These are phyloP conservation scores for Tephrocybe rancida DNA, from an alignment of 768 basidiomycete genomes.

Conservation along the genomic window DNA sequence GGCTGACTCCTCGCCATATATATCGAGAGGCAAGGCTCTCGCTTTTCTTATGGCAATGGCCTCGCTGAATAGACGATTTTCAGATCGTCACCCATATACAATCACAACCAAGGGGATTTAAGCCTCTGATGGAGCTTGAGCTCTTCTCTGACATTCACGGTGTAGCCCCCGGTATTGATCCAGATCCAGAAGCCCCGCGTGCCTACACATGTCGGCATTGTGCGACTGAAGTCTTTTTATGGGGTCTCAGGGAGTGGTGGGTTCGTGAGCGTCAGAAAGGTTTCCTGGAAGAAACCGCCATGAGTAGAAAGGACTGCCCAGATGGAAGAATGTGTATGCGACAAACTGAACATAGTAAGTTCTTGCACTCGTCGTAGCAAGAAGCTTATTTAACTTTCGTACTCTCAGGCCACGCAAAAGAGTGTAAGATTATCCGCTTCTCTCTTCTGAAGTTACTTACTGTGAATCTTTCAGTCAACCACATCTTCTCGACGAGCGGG, in stretches of 20 bases:
- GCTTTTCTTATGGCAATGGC: background rate
- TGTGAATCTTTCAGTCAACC: constrained; percentile 35
- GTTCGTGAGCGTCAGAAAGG: constrained; percentile 75
- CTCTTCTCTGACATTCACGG: constrained; percentile 71
- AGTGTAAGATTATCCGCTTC: constrained; percentile 54
- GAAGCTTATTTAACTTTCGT: constrained; percentile 10
- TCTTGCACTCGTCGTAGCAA: background rate
- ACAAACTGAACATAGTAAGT: constrained; percentile 70
- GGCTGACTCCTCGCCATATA: constrained; percentile 68
- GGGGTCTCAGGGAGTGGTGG: constrained; percentile 85
- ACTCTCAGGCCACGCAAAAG: constrained; percentile 65
- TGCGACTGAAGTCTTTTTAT: constrained; percentile 73
- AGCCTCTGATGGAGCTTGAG: constrained; percentile 67
- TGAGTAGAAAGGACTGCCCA: constrained; percentile 67
- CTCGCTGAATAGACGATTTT: background rate
- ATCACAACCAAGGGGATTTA: constrained; percentile 63
- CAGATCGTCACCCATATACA: constrained; percentile 68
- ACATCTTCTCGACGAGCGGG: constrained; percentile 32
- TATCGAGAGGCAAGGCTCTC: constrained; percentile 69
- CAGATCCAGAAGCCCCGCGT: constrained; percentile 60
- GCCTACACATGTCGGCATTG: constrained; percentile 69
- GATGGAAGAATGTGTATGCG: constrained; percentile 59
- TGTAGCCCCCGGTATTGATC: constrained; percentile 56
- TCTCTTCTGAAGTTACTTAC: background rate
- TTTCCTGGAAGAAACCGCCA: constrained; percentile 54